Base-by-base conservation (phyloP, 441 rosid species). In the Pelargonium cotyledonis region DNA sequence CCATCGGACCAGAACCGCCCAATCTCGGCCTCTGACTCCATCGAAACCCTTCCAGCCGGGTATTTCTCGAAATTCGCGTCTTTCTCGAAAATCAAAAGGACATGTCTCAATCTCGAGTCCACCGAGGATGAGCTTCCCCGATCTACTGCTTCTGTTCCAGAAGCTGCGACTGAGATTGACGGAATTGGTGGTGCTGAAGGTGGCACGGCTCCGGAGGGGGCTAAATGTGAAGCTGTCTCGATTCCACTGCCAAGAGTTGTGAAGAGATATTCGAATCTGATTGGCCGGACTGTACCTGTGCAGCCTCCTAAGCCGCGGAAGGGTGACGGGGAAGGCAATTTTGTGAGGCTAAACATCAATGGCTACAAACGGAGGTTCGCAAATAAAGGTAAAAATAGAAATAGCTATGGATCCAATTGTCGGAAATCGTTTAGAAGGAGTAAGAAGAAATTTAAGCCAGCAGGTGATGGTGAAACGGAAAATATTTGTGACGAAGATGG, bases 331-430 rank as follows among this genome's bases (percentile, higher is more conserved):
- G 95, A 91, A 74, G 98, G 98, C 68, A 94, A 94, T 77, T 94
- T 94, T 65, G 97, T 94, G 46, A 91, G 77, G 84, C 80, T 88
- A 31, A 88, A 91, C 71, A 68, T 86, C 72, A 91, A 78, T 16
- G 78, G 85, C 15, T 71, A 72, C 63, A 86, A 79, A 6, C 85
- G 89, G 69, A 93, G 83, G 83, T 93, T 90, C 72, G 72, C 68
- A 1, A 76, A 79, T 71, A 88, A n/a, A 75, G 82, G 67, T 12
- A 51, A 19, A 70, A 78, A 60, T 16, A 70, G 66, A 41, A 70
- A 68, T 75, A 68, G 70, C 66, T 79, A 72, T 68, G 65, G 80
- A 6, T 68, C 72, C 12, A 72, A 71, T 26, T 46, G 69, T 61
- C 49, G 63, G 12, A 72, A 71, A 64, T 77, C 66, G 71, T 83